A percentile compares a stretch with the other conserved stretches of the same genome.
Evolutionary conservation across 1,284 basidiomycete genomes (phyloP).

Genomic region (Apiotrichum sp.): DNA sequence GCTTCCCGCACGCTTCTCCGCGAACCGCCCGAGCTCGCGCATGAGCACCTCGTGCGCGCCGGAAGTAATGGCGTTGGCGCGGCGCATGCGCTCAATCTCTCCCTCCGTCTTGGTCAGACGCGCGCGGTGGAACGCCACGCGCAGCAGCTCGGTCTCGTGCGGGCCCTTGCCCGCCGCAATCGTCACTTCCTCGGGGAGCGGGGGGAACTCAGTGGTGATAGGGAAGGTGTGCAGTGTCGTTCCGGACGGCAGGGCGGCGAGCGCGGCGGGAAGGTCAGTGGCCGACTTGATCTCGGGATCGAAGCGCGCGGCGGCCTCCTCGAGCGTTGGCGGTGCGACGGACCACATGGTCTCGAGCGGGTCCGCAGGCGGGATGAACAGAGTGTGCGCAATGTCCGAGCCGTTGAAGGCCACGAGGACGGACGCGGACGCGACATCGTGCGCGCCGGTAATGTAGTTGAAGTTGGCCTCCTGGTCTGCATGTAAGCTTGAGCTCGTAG

Average conservation of each 20-base stretch:
- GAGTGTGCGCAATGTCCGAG: conserved; percentile 47
- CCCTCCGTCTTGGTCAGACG: conserved; percentile 66
- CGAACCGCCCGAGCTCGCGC: conserved; percentile 74
- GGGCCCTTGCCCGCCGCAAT: conserved; percentile 31
- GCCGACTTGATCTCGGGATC: conserved; percentile 58
- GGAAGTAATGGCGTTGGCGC: conserved; percentile 76
- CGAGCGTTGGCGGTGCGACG: conserved; percentile 66
- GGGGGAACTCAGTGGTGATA: conserved; percentile 55
- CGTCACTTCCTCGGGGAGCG: conserved; percentile 58
- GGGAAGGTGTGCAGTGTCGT: conserved; percentile 47
- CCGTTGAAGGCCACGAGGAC: conserved; percentile 58
- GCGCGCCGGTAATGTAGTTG: conserved; percentile 69
- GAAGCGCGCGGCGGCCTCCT: conserved; percentile 54
- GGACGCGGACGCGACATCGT: conserved; percentile 62
- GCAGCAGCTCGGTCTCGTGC: conserved; percentile 55
- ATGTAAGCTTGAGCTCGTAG: neutral
- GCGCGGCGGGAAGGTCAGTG: conserved; percentile 46
- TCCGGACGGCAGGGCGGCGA: conserved; percentile 13
- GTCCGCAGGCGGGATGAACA: conserved; percentile 69
- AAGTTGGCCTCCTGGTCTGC: conserved; percentile 72
- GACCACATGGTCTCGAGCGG: conserved; percentile 76
- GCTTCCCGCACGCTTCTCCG: conserved; percentile 47
- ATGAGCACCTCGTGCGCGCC: conserved; percentile 83
- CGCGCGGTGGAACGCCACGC: conserved; percentile 66
- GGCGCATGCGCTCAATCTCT: conserved; percentile 67